A percentile compares a stretch with the other conserved stretches of the same genome.
phyloP scores from a whole-genome alignment of 2,329 filamentous ascomycete species.

The Balansia obtecta region DNA sequence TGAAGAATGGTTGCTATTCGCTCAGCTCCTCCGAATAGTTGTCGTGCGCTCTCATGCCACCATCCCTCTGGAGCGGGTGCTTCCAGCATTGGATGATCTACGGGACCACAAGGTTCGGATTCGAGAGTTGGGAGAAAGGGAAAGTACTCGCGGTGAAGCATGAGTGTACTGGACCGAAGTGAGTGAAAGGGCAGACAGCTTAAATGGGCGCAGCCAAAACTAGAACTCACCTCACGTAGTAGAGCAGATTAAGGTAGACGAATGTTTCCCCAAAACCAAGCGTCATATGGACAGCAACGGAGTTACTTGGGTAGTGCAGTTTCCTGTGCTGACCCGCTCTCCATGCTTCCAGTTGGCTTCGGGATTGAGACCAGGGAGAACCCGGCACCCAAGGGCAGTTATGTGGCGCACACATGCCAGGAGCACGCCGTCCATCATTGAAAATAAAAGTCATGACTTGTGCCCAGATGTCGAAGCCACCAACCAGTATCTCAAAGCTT shows the following conservation, averaged over 20 bases:
- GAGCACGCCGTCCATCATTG: slow-evolving; percentile 27
- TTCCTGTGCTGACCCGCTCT: slow-evolving; percentile 21
- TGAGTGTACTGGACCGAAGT: slow-evolving; percentile 19
- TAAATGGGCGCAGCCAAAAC: background rate
- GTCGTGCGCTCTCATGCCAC: slow-evolving; percentile 26
- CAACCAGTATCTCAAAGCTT: slow-evolving; percentile 23
- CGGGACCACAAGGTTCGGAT: slow-evolving; percentile 22
- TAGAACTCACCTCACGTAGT: slow-evolving; percentile 26
- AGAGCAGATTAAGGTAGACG: slow-evolving; percentile 29
- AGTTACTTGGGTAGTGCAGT: slow-evolving; percentile 23
- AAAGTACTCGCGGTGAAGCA: slow-evolving; percentile 31
- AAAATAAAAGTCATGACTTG: slow-evolving; percentile 28
- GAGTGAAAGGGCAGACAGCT: background rate
- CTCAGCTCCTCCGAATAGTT: slow-evolving; percentile 24
- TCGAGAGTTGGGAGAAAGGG: slow-evolving; percentile 27
- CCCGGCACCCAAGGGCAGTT: slow-evolving; percentile 27
- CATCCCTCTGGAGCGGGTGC: slow-evolving; percentile 24
- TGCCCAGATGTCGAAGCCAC: slow-evolving; percentile 31
- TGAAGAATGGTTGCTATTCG: slow-evolving; percentile 21
- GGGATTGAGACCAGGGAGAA: slow-evolving; percentile 21
- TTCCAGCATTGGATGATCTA: slow-evolving; percentile 27
- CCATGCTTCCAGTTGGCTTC: slow-evolving; percentile 21
- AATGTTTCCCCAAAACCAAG: slow-evolving; percentile 28
- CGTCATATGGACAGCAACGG: slow-evolving; percentile 25
- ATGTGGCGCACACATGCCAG: slow-evolving; percentile 23